Evolutionary conservation across 352 stramenopile genomes (phyloP), one percentile per base, ranked within the genome.

Genomic region (Pythium insidiosum): DNA sequence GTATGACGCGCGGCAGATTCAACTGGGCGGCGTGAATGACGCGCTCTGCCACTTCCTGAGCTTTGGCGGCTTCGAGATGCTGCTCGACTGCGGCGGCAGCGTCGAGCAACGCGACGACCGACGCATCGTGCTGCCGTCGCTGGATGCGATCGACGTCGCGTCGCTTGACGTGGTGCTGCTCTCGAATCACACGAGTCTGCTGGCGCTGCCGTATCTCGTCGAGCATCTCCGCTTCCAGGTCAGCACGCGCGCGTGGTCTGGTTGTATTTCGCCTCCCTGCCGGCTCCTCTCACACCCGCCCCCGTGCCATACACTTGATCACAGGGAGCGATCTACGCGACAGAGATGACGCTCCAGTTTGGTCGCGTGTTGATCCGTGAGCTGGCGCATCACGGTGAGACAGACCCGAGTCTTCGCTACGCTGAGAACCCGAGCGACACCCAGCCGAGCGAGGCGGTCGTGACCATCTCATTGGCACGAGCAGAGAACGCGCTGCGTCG

Each of bases 21-120:
- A 84, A 41, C 53, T 93, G 47, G 77, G 76, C 20, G 63, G 54
- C 37, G 70, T 72, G 3, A 80, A 85, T 39, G 70, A 85, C 52
- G 73, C 66, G 24, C 59, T 88, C 1, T 89, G 77, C 49, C 73
- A 88, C 40, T 94, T 94, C 55, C 44, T 91, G 34, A 82, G 71
- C 48, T 64, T 91, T 20, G 76, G 71, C 42, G 81, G 81, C 38
- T 87, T 73, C 39, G 74, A 94, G 43, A 52, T 94, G 38, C 64
- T 94, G 43, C 62, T 94, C 37, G 81, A 94, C 62, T 90, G 74
- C 43, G 77, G 75, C 33, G 47, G 58, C 21, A 40, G 55, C 13
- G 29, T 89, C 22, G 58, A 36, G 21, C 31, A 35, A 15, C 36
- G 16, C 37, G 23, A 40, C 11, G 40, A 58, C 34, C 21, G 58